Conservation (phyloP, 2,329 filamentous ascomycete species). For the Aspergillus ustus region DNA sequence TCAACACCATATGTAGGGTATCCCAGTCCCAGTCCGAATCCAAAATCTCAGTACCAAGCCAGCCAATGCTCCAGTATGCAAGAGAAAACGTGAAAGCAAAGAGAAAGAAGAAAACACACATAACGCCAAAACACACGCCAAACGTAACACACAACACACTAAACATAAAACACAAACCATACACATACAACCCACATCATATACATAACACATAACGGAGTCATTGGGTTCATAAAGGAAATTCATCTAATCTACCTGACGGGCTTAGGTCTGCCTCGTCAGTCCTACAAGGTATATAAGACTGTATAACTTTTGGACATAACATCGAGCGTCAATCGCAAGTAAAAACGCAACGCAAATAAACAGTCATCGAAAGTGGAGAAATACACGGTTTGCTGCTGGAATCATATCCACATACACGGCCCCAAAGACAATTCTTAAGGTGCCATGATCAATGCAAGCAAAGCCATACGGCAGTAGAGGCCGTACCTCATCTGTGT, state of each 20-base stretch:
- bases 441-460: slow-evolving; percentile 85
- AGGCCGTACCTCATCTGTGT: slow-evolving; percentile 92
- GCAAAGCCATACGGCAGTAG: slow-evolving; percentile 95
- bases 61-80: slow-evolving; percentile 12
- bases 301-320: slow-evolving; percentile 37
- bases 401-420: slow-evolving; percentile 23
- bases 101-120: slow-evolving; percentile 19
- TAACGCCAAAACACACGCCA: slow-evolving; percentile 25
- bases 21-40: slow-evolving; percentile 11
- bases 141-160: slow-evolving; percentile 28
- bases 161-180: slow-evolving; percentile 28
- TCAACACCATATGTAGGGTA: slow-evolving; percentile 7
- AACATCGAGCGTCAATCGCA: slow-evolving; percentile 22
- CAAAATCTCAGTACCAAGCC: slow-evolving; percentile 10
- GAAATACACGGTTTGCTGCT: slow-evolving; percentile 22
- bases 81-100: slow-evolving; percentile 14
- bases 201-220: slow-evolving; percentile 34
- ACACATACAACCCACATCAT: slow-evolving; percentile 31
- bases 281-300: slow-evolving; percentile 39
- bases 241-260: slow-evolving; percentile 45
- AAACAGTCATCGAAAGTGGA: slow-evolving; percentile 25
- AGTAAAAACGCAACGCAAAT: slow-evolving; percentile 25
- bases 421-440: slow-evolving; percentile 27
- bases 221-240: slow-evolving; percentile 38
- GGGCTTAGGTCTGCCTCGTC: slow-evolving; percentile 30